These are phyloP conservation scores for Phytopythium delawarense DNA, from an alignment of 352 stramenopile genomes.

Conservation along the genomic window DNA sequence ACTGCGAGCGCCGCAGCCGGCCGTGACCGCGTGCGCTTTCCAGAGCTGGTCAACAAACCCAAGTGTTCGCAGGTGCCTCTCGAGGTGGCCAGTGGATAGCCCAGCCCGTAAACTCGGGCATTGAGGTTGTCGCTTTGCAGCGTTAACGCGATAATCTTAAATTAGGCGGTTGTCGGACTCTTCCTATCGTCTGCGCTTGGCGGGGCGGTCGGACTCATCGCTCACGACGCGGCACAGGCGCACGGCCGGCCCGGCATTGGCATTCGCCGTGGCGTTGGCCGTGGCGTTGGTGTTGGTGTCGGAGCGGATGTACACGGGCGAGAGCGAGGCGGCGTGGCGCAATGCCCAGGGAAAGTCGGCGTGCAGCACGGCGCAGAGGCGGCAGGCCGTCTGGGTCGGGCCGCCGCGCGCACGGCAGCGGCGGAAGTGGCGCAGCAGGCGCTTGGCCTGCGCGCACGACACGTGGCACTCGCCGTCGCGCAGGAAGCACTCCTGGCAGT, in stretches of 20 bases:
- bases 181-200: not conserved
- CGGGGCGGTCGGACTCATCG: conserved; percentile 8
- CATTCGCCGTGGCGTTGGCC: not conserved
- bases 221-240: conserved; percentile 16
- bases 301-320: conserved; percentile 22
- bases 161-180: not conserved
- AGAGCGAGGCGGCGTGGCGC: conserved; percentile 29
- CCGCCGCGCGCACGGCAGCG: conserved; percentile 29
- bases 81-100: no score
- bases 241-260: not conserved
- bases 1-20: no score
- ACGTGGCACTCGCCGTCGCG: conserved; percentile 32
- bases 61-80: no score
- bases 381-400: conserved; percentile 10
- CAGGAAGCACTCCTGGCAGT: conserved; percentile 50
- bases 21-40: no score
- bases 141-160: no score
- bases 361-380: conserved; percentile 23
- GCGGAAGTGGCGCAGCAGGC: conserved; percentile 44
- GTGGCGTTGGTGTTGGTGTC: not conserved
- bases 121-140: no score
- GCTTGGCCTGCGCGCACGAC: conserved; percentile 42
- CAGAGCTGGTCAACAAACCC: no score
- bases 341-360: conserved; percentile 33
- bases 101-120: no score